These are phyloP conservation scores for Rubia peregrina DNA, from an alignment of 305 asterid species.

Conservation along the genomic window DNA sequence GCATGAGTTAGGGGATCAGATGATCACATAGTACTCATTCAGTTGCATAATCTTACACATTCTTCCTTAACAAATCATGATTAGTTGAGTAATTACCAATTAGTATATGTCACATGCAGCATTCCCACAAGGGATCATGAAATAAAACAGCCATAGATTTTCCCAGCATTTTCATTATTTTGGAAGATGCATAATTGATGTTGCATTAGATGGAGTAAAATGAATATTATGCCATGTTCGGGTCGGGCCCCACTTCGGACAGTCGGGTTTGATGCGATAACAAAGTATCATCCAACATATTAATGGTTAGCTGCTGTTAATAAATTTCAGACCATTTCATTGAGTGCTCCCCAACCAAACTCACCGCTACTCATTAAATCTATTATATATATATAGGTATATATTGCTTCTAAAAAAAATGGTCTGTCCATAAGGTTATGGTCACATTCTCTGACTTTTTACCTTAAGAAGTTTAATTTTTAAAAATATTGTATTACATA, in stretches of 20 bases:
- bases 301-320: conserved; percentile 17
- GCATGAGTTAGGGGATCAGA: conserved; percentile 16
- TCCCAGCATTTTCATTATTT: neutral
- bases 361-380: neutral
- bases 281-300: conserved; percentile 14
- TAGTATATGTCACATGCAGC: conserved; percentile 27
- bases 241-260: neutral
- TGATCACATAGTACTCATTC: conserved; percentile 1
- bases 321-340: conserved; percentile 16
- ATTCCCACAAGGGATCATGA: conserved; percentile 23
- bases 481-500: too few species aligned
- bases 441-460: too few species aligned
- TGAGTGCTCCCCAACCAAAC: neutral
- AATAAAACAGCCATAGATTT: conserved; percentile 5
- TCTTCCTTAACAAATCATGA: conserved; percentile 21
- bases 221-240: conserved; percentile 16
- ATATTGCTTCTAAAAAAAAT: too few species aligned
- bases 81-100: conserved; percentile 5
- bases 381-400: too few species aligned
- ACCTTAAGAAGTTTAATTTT: too few species aligned
- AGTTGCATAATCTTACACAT: neutral
- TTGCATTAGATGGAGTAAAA: conserved; percentile 1
- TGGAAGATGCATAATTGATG: neutral
- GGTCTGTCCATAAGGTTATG: too few species aligned
- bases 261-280: conserved; percentile 5